Evolutionary conservation across 2,329 filamentous ascomycete genomes (phyloP).

Genomic region (Microsporum canis): DNA sequence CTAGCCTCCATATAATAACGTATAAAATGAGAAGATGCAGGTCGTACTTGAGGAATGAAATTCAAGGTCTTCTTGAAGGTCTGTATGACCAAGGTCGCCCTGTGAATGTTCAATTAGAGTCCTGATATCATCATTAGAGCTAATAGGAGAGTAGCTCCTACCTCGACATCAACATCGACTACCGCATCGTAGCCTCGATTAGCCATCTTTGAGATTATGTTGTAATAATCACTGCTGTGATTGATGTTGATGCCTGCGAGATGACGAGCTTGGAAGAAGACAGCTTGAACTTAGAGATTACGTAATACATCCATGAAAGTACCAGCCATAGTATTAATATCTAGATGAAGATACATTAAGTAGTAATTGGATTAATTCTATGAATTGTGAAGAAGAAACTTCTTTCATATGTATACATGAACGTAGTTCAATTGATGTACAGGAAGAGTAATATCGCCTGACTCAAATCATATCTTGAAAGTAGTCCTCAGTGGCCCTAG

Average conservation of each 20-base stretch:
- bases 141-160: constrained; percentile 31
- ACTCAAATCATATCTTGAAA: not conserved
- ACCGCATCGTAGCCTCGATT: constrained; percentile 93
- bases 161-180: constrained; percentile 93
- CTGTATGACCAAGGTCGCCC: constrained; percentile 95
- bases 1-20: not conserved
- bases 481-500: not conserved
- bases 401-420: not conserved
- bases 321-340: not conserved
- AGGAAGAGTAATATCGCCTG: not conserved
- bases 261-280: not conserved
- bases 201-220: constrained; percentile 45
- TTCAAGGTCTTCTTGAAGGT: constrained; percentile 97
- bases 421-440: not conserved
- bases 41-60: constrained; percentile 76
- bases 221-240: not conserved
- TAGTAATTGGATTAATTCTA: not conserved
- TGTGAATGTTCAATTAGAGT: constrained; percentile 30
- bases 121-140: not conserved
- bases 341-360: not conserved
- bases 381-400: not conserved
- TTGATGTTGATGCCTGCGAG: not conserved
- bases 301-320: not conserved
- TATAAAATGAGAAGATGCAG: not conserved
- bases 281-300: not conserved